Percentiles rank a stretch among this genome's conserved stretches.
Evolutionary conservation across 495 filamentous ascomycete genomes (phyloP).

Genomic region (Aspergillus conjunctus): DNA sequence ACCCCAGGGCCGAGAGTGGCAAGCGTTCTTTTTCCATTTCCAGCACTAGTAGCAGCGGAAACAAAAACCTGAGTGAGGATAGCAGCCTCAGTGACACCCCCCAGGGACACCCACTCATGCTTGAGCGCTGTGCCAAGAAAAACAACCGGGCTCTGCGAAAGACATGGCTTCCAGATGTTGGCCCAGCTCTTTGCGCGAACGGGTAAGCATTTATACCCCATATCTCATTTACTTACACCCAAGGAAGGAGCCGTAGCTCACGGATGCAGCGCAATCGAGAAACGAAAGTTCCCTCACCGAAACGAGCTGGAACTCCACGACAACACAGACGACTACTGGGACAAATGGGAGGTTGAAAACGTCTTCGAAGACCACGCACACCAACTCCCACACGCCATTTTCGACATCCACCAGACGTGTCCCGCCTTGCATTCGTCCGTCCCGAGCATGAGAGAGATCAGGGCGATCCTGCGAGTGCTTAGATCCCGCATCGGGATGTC

Average conservation of each 20-base stretch:
- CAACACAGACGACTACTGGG: neutral
- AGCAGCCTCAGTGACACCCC: neutral
- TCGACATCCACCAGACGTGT: neutral
- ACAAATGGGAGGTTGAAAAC: constrained; percentile 1
- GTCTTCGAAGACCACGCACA: constrained; percentile 13
- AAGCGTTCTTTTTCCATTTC: neutral
- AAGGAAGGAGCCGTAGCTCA: neutral
- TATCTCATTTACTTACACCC: neutral
- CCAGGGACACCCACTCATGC: neutral
- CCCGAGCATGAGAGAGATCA: constrained; percentile 9
- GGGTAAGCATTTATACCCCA: constrained; percentile 2
- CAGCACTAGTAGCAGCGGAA: neutral
- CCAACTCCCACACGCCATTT: neutral
- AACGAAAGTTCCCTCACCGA: neutral
- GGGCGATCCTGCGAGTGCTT: constrained; percentile 18
- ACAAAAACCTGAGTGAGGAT: neutral
- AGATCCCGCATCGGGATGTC: constrained; percentile 11
- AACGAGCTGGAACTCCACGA: neutral
- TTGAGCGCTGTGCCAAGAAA: neutral
- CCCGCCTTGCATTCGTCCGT: constrained; percentile 7
- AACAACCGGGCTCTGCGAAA: neutral
- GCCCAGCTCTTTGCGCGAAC: neutral
- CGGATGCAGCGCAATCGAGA: neutral
- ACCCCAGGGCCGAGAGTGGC: neutral
- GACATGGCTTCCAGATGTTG: neutral